These are phyloP conservation scores for Arachis stenosperma DNA, from an alignment of 306 rosid genomes.

Conservation along the genomic window DNA sequence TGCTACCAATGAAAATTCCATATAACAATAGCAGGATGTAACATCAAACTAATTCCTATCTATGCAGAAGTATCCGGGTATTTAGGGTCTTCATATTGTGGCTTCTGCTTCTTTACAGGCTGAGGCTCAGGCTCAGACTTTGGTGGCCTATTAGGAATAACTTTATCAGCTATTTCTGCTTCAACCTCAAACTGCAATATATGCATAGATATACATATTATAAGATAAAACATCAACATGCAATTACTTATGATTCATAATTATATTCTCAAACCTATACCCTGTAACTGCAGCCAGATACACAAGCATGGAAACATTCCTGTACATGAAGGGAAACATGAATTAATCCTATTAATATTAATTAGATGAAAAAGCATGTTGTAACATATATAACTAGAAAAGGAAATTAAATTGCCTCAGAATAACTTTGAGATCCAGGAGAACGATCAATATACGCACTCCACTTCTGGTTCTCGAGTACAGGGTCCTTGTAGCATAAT, in stretches of 20 bases:
- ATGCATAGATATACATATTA: slow-evolving; percentile 1
- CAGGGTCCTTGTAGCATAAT: slow-evolving; percentile 94
- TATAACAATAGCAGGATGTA: slow-evolving; percentile 1
- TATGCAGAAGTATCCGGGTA: slow-evolving; percentile 55
- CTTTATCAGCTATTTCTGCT: slow-evolving; percentile 56
- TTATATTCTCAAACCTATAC: slow-evolving; percentile 48
- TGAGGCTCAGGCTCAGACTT: slow-evolving; percentile 52
- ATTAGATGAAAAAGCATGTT: too few relatives aligned
- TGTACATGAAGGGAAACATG: slow-evolving; percentile 42
- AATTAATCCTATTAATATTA: too few relatives aligned
- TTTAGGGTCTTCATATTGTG: slow-evolving; percentile 35
- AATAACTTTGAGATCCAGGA: slow-evolving; percentile 75
- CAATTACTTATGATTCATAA: too few relatives aligned
- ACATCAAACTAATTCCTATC: background rate
- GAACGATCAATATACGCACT: slow-evolving; percentile 95
- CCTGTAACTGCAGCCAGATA: slow-evolving; percentile 89
- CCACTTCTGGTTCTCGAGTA: slow-evolving; percentile 81
- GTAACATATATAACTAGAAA: background rate
- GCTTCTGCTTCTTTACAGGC: slow-evolving; percentile 49
- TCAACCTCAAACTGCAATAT: slow-evolving; percentile 60
- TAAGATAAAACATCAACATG: too few relatives aligned
- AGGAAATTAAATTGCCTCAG: slow-evolving; percentile 58
- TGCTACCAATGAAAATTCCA: slow-evolving; percentile 10
- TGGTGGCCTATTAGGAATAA: slow-evolving; percentile 62
- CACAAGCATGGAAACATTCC: slow-evolving; percentile 91